These are phyloP conservation scores for Choricystis sp. DNA, from an alignment of 139 green algal species.

Conservation along the genomic window DNA sequence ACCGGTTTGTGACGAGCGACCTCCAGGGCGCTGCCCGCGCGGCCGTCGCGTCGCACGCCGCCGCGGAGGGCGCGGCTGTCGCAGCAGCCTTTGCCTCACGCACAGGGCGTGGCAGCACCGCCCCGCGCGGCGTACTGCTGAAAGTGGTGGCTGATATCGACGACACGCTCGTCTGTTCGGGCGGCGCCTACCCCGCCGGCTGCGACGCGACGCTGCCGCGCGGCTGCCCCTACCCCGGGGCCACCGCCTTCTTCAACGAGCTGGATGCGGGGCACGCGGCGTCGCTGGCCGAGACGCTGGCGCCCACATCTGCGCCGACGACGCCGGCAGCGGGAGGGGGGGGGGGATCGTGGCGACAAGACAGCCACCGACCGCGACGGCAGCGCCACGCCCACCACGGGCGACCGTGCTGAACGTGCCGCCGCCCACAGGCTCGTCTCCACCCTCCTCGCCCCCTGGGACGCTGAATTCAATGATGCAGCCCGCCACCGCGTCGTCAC, in stretches of 20 bases:
- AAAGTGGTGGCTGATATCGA: conserved; percentile 45
- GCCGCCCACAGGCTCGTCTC: not conserved
- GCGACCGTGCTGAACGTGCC: too few species aligned
- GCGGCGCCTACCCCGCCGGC: conserved; percentile 25
- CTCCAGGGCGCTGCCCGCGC: conserved; percentile 15
- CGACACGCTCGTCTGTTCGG: conserved; percentile 41
- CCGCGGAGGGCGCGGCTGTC: conserved; percentile 11
- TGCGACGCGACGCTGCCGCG: conserved; percentile 11
- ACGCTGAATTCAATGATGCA: not conserved
- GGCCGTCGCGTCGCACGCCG: conserved; percentile 26
- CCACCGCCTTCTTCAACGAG: conserved; percentile 13
- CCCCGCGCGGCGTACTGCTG: conserved; percentile 15
- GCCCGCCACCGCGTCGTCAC: not conserved
- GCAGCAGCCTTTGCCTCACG: conserved; percentile 4
- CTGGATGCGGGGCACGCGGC: conserved; percentile 14
- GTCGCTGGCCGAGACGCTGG: too few species aligned
- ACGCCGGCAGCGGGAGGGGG: too few species aligned
- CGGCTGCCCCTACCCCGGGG: conserved; percentile 14
- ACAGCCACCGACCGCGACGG: too few species aligned
- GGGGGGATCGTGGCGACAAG: too few species aligned
- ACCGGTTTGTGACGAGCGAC: conserved; percentile 41
- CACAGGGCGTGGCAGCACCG: not conserved
- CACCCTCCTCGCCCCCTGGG: not conserved
- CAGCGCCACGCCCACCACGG: too few species aligned
- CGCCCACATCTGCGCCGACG: too few species aligned